These are phyloP conservation scores for Beauveria asiatica DNA, from an alignment of 2,329 filamentous ascomycete genomes.

Conservation along the genomic window DNA sequence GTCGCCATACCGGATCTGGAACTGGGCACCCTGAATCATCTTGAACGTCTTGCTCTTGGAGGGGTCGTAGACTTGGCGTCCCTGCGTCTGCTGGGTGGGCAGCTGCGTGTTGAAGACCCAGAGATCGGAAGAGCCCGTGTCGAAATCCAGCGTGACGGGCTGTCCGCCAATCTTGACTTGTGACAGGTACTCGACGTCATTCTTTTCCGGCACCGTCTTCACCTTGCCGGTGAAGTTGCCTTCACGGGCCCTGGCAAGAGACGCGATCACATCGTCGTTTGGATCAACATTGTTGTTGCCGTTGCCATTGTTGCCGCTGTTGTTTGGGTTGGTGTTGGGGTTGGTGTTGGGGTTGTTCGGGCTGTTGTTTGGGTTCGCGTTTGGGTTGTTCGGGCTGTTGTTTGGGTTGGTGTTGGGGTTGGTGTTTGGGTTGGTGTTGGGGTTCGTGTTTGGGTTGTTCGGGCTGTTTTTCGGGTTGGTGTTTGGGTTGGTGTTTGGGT, in stretches of 20 bases:
- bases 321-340: neutral
- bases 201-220: constrained; percentile 50
- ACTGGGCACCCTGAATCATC: constrained; percentile 37
- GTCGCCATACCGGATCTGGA: constrained; percentile 62
- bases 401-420: no score
- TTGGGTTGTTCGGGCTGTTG: neutral
- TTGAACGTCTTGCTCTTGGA: constrained; percentile 26
- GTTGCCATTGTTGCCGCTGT: no score
- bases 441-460: no score
- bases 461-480: no score
- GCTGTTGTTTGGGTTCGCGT: neutral
- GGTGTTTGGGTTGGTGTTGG: no score
- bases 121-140: constrained; percentile 68
- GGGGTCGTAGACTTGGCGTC: constrained; percentile 39
- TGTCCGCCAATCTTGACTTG: constrained; percentile 64
- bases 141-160: constrained; percentile 60
- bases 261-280: neutral
- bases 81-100: constrained; percentile 29
- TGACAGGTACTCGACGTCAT: constrained; percentile 59
- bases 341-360: neutral
- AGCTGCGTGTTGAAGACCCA: constrained; percentile 64
- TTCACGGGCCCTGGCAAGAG: neutral
- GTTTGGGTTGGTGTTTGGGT: no score
- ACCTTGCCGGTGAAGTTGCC: constrained; percentile 41
- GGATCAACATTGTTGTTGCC: neutral